Evolutionary conservation across 805 yeast species (phyloP).

Genomic region (Ascoidea tarda): DNA sequence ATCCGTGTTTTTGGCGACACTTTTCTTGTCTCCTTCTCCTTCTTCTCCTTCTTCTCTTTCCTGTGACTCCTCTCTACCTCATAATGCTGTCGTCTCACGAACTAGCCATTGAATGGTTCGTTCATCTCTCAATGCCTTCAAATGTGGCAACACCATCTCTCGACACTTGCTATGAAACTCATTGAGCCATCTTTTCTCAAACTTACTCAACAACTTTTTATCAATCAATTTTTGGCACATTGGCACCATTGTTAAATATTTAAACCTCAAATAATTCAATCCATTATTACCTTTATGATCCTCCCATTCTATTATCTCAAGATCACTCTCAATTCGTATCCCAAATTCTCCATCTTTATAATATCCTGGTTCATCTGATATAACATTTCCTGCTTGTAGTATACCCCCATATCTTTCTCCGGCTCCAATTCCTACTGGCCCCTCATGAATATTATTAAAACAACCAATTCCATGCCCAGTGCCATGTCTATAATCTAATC

Average conservation of each 20-base stretch:
- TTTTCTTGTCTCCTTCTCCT: no score
- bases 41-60: no score
- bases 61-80: neutral
- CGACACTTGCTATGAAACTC: slow-evolving; percentile 32
- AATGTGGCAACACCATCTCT: slow-evolving; percentile 24
- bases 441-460: slow-evolving; percentile 46
- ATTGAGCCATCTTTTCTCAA: slow-evolving; percentile 38
- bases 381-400: slow-evolving; percentile 34
- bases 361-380: slow-evolving; percentile 51
- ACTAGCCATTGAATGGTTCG: slow-evolving; percentile 59
- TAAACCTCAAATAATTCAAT: slow-evolving; percentile 33
- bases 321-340: slow-evolving; percentile 29
- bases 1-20: no score
- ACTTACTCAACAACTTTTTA: slow-evolving; percentile 23
- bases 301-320: slow-evolving; percentile 32
- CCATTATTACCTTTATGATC: slow-evolving; percentile 24
- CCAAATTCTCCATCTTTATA: slow-evolving; percentile 48
- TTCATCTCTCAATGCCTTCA: slow-evolving; percentile 27
- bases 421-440: slow-evolving; percentile 44
- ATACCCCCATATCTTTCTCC: slow-evolving; percentile 33
- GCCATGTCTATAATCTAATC: slow-evolving; percentile 48
- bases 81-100: slow-evolving; percentile 39
- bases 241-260: slow-evolving; percentile 44
- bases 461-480: slow-evolving; percentile 57
- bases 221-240: slow-evolving; percentile 39